These are phyloP conservation scores for Fraxinus sp. DNA, from an alignment of 305 asterid species.

Conservation along the genomic window DNA sequence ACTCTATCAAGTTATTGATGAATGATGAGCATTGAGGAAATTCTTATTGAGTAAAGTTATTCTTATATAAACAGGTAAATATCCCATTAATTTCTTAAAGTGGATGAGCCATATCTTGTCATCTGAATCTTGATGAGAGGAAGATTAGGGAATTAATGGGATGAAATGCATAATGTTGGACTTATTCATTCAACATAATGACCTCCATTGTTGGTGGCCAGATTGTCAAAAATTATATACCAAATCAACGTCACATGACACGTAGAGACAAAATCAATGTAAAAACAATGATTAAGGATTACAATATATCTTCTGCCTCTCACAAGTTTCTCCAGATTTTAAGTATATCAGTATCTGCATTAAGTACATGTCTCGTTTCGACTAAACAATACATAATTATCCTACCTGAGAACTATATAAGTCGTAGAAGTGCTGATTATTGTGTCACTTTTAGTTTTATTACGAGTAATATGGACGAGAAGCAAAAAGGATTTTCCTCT, in stretches of 20 bases:
- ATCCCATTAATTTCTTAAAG: not conserved
- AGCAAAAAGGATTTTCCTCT: not conserved
- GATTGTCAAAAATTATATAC: not conserved
- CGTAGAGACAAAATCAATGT: not conserved
- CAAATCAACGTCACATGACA: not conserved
- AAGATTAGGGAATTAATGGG: not conserved
- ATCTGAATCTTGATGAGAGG: not conserved
- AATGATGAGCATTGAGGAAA: not conserved
- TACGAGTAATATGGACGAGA: not conserved
- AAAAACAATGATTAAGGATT: not conserved
- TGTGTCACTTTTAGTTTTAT: not conserved
- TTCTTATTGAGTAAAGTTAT: not conserved
- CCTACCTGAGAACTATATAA: not conserved
- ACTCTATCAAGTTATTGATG: not conserved
- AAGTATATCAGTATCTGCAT: not conserved
- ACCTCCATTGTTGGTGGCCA: not conserved
- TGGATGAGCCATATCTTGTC: not conserved
- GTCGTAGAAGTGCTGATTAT: not conserved
- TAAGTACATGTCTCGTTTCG: not conserved
- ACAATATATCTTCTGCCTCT: not conserved
- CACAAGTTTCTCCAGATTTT: not conserved
- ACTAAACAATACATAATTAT: not conserved
- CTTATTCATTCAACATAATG: conserved; percentile 10
- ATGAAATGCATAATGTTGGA: not conserved
- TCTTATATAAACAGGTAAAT: not conserved